Conservation (phyloP, 306 rosid genomes). For the Cotoneaster glaucophyllus region DNA sequence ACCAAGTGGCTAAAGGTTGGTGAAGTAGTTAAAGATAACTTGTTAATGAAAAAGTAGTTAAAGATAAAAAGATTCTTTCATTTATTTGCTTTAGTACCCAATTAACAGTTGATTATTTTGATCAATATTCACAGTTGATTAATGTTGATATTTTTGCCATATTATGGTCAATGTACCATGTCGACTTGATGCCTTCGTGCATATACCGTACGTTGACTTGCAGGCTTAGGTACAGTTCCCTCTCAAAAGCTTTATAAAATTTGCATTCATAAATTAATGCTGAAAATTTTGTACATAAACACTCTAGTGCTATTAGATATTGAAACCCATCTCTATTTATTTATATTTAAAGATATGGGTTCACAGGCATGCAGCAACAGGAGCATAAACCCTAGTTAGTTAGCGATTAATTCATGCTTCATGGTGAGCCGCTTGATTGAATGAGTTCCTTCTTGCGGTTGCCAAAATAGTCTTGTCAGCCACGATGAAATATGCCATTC, state of each 20-base stretch:
- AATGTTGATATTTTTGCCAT: background rate
- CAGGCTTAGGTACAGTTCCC: background rate
- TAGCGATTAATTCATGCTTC: constrained; percentile 22
- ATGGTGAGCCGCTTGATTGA: constrained; percentile 38
- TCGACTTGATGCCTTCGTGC: background rate
- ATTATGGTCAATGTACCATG: background rate
- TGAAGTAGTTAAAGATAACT: background rate
- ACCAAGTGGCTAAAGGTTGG: background rate
- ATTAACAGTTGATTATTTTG: background rate
- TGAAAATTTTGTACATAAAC: background rate
- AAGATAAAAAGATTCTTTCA: background rate
- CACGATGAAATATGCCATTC: constrained; percentile 96
- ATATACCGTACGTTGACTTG: background rate
- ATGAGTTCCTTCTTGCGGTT: constrained; percentile 90
- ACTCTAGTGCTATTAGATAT: constrained; percentile 2
- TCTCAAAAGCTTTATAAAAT: background rate
- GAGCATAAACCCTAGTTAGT: background rate
- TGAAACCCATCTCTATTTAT: constrained; percentile 21
- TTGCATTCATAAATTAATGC: background rate
- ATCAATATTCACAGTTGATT: background rate
- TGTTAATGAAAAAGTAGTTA: too few species aligned
- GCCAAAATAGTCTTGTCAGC: constrained; percentile 96
- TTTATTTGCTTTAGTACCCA: background rate
- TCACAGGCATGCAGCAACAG: constrained; percentile 7
- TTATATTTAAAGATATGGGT: constrained; percentile 6